These are phyloP conservation scores for Botrytis porri DNA, from an alignment of 2,329 filamentous ascomycete species.

Conservation along the genomic window DNA sequence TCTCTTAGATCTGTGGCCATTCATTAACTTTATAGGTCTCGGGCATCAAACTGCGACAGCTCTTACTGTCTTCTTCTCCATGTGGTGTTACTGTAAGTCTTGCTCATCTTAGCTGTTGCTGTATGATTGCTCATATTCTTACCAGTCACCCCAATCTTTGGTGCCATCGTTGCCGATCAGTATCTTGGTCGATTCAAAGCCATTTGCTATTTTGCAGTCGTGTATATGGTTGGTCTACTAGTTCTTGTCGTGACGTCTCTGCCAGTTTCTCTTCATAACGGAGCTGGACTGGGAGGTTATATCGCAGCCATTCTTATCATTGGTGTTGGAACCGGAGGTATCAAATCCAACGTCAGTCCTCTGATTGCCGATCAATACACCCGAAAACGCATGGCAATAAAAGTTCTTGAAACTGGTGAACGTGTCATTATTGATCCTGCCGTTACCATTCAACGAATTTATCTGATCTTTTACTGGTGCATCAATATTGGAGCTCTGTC, in stretches of 20 bases:
- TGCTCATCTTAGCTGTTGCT: not conserved
- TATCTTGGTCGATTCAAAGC: slow-evolving; percentile 61
- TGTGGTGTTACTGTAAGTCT: slow-evolving; percentile 49
- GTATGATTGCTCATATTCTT: not conserved
- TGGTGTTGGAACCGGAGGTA: slow-evolving; percentile 46
- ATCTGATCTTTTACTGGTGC: slow-evolving; percentile 58
- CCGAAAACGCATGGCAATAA: slow-evolving; percentile 44
- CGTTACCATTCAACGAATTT: slow-evolving; percentile 50
- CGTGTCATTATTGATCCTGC: slow-evolving; percentile 59
- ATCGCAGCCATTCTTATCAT: slow-evolving; percentile 49
- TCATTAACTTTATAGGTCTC: slow-evolving; percentile 39
- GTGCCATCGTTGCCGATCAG: slow-evolving; percentile 50
- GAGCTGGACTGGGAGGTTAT: slow-evolving; percentile 49
- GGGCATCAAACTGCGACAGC: slow-evolving; percentile 54
- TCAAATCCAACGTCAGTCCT: slow-evolving; percentile 67
- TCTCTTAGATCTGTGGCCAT: no score
- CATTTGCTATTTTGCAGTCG: slow-evolving; percentile 49
- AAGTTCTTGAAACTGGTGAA: slow-evolving; percentile 51
- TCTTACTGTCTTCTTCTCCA: slow-evolving; percentile 49
- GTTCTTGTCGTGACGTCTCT: slow-evolving; percentile 51
- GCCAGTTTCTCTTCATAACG: slow-evolving; percentile 45
- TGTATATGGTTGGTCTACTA: slow-evolving; percentile 51
- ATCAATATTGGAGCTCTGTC: slow-evolving; percentile 62
- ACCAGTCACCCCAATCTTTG: slow-evolving; percentile 39
- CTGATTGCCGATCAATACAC: slow-evolving; percentile 58